These are phyloP conservation scores for Plenodomus biglobosus DNA, from an alignment of 2,329 filamentous ascomycete genomes.

Conservation along the genomic window DNA sequence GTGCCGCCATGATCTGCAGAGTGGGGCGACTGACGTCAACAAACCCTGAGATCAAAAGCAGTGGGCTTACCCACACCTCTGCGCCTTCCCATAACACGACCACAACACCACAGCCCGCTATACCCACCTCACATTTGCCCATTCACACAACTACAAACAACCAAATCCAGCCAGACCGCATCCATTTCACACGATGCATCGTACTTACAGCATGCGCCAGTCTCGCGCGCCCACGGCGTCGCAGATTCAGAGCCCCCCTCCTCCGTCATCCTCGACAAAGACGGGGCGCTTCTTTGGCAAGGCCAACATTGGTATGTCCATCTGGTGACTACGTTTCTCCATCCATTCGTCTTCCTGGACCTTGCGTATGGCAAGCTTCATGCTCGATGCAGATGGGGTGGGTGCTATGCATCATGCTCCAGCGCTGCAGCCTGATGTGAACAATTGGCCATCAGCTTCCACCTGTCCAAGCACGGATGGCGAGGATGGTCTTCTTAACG, in stretches of 20 bases:
- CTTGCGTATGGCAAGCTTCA: background rate
- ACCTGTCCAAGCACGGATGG: background rate
- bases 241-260: slow-evolving; percentile 86
- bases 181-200: slow-evolving; percentile 69
- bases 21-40: background rate
- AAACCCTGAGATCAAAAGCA: slow-evolving; percentile 12
- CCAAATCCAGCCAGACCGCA: slow-evolving; percentile 1
- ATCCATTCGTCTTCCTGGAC: background rate
- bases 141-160: background rate
- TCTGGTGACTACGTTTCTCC: background rate
- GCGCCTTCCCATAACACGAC: slow-evolving; percentile 7
- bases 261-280: slow-evolving; percentile 89
- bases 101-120: slow-evolving; percentile 10
- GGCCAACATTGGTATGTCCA: slow-evolving; percentile 73
- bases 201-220: slow-evolving; percentile 86
- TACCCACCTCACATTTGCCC: slow-evolving; percentile 2
- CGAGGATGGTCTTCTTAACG: background rate
- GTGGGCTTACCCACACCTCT: slow-evolving; percentile 12
- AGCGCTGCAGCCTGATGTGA: background rate
- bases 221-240: slow-evolving; percentile 93
- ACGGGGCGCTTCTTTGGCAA: slow-evolving; percentile 84
- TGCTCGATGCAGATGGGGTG: background rate
- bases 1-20: background rate
- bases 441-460: background rate
- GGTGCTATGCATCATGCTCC: background rate